phyloP scores from a whole-genome alignment of 2,329 filamentous ascomycete species.

The Periconia digitata region DNA sequence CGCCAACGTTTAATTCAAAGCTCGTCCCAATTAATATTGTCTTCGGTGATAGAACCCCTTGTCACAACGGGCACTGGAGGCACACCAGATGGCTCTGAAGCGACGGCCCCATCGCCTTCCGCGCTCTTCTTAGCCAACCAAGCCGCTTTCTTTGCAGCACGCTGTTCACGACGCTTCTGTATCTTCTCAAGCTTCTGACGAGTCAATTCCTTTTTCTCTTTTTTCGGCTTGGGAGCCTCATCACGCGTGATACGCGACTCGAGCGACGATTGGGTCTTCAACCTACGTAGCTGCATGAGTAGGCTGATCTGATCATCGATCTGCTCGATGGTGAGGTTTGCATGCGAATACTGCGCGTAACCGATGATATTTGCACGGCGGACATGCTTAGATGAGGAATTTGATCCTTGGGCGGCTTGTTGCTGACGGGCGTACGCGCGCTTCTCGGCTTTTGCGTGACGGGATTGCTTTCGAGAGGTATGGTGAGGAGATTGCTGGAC shows the following conservation, averaged over 20 bases:
- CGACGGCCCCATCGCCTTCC: background rate
- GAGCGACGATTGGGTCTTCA: background rate
- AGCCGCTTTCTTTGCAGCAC: conserved; percentile 5
- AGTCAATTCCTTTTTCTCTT: conserved; percentile 6
- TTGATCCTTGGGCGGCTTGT: conserved; percentile 1
- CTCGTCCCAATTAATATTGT: conserved; percentile 7
- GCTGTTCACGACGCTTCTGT: conserved; percentile 7
- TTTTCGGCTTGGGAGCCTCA: conserved; percentile 1
- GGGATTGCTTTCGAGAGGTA: background rate
- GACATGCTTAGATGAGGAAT: background rate
- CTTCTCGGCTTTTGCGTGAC: conserved; percentile 12
- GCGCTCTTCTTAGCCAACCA: conserved; percentile 10
- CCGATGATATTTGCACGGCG: background rate
- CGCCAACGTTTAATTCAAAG: background rate
- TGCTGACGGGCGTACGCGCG: conserved; percentile 8
- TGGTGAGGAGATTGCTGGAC: background rate
- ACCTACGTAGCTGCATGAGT: conserved; percentile 1
- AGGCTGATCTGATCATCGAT: conserved; percentile 7
- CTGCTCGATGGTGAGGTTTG: background rate
- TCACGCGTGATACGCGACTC: conserved; percentile 4
- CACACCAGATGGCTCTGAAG: background rate
- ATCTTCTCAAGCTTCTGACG: conserved; percentile 11
- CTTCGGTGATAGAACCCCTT: background rate
- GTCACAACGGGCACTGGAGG: background rate
- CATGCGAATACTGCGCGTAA: background rate